Conservation (phyloP, 2,329 filamentous ascomycete genomes). For the Aotearoamyces nothofagi region DNA sequence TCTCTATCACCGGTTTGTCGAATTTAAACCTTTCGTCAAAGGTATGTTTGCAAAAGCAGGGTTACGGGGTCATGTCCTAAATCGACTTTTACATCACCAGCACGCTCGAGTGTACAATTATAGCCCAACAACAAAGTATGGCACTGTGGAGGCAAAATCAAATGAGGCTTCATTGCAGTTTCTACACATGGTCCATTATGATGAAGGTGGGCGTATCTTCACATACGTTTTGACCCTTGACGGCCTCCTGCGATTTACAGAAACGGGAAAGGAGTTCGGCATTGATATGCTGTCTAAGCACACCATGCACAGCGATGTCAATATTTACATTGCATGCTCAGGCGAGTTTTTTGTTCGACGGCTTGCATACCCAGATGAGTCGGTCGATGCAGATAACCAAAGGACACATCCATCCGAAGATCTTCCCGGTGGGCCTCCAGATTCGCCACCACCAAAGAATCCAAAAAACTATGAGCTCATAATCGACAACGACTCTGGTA, state of each 20-base stretch:
- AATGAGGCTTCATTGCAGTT: slow-evolving; percentile 64
- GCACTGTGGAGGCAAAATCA: slow-evolving; percentile 49
- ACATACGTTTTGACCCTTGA: slow-evolving; percentile 89
- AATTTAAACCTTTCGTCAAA: slow-evolving; percentile 81
- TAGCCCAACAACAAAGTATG: slow-evolving; percentile 59
- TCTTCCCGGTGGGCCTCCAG: slow-evolving; percentile 30
- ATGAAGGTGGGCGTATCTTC: slow-evolving; percentile 73
- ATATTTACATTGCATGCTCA: slow-evolving; percentile 78
- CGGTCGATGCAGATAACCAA: slow-evolving; percentile 27
- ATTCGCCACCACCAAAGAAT: slow-evolving; percentile 26
- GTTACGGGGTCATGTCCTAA: slow-evolving; percentile 63
- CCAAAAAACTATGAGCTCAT: slow-evolving; percentile 63
- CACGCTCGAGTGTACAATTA: slow-evolving; percentile 84
- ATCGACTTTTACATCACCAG: slow-evolving; percentile 79
- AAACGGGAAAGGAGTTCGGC: slow-evolving; percentile 90
- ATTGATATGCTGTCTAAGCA: slow-evolving; percentile 90
- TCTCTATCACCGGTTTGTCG: slow-evolving; percentile 84
- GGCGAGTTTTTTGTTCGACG: slow-evolving; percentile 86
- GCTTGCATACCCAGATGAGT: slow-evolving; percentile 34
- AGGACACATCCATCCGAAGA: slow-evolving; percentile 36
- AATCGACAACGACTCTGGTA: slow-evolving; percentile 92
- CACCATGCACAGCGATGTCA: slow-evolving; percentile 91
- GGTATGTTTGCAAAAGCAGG: slow-evolving; percentile 74
- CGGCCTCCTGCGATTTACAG: slow-evolving; percentile 76
- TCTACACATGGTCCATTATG: slow-evolving; percentile 73